A percentile compares a stretch with the other conserved stretches of the same genome.
Conservation (phyloP, 805 yeast genomes). For the Zygosaccharomyces kombuchaensis region DNA sequence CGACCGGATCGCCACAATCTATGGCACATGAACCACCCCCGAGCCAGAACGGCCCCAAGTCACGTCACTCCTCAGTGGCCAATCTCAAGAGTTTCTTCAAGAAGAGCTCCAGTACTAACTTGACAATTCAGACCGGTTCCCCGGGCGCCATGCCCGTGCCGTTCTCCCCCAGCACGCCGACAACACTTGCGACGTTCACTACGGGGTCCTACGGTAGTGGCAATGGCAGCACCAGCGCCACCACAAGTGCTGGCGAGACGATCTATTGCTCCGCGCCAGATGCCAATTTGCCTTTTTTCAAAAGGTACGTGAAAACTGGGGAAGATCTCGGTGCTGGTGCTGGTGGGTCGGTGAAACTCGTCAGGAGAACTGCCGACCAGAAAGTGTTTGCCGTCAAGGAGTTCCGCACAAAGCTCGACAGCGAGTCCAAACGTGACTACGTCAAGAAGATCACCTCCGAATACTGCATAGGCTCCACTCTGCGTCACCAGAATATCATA, state of each 20-base stretch:
- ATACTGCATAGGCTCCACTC: constrained; percentile 87
- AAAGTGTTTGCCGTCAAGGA: constrained; percentile 89
- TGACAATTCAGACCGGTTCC: constrained; percentile 19
- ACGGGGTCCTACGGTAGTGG: constrained; percentile 1
- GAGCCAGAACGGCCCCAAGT: constrained; percentile 37
- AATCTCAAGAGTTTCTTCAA: constrained; percentile 71
- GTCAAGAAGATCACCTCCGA: constrained; percentile 91
- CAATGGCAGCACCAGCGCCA: constrained; percentile 12
- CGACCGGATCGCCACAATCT: constrained; percentile 30
- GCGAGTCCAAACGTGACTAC: constrained; percentile 78
- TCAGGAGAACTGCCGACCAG: constrained; percentile 60
- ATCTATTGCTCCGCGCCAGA: constrained; percentile 39
- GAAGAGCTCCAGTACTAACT: constrained; percentile 30
- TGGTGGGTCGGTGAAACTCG: constrained; percentile 82
- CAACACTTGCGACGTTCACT: constrained; percentile 9
- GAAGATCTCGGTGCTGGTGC: constrained; percentile 92
- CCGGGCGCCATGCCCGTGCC: constrained; percentile 22
- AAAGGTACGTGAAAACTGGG: constrained; percentile 75
- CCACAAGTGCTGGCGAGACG: constrained; percentile 30
- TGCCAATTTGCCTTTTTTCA: constrained; percentile 54
- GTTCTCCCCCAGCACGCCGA: constrained; percentile 13
- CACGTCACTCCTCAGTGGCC: constrained; percentile 75
- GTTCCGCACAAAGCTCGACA: constrained; percentile 69
- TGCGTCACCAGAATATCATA: constrained; percentile 84
- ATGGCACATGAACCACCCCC: constrained; percentile 34